Percentiles rank a stretch among this genome's conserved stretches.
Conservation (phyloP, 352 stramenopile species). For the Phytophthora lateralis region DNA sequence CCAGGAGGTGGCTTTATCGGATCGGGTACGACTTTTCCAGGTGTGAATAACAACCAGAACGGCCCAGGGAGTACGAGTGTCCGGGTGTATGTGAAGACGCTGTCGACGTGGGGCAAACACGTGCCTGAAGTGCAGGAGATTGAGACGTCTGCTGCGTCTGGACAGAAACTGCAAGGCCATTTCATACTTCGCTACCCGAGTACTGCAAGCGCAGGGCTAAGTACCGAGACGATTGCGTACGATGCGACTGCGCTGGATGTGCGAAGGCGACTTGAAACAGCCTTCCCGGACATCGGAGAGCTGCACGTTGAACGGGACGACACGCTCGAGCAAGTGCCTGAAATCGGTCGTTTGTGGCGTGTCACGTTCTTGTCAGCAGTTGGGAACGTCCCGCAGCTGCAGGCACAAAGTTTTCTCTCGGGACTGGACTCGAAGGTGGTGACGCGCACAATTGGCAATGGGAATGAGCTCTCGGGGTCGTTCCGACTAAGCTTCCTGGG, state of each 20-base stretch:
- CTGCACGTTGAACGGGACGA: constrained; percentile 64
- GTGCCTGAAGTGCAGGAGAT: constrained; percentile 93
- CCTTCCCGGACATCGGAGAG: constrained; percentile 53
- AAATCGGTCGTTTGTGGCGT: constrained; percentile 84
- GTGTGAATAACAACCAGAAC: constrained; percentile 91
- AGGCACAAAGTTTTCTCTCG: constrained; percentile 70
- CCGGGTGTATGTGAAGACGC: constrained; percentile 92
- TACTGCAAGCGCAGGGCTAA: constrained; percentile 7
- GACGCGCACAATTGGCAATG: constrained; percentile 75
- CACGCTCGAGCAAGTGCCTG: constrained; percentile 51
- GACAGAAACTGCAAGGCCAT: constrained; percentile 89
- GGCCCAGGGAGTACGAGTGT: constrained; percentile 91
- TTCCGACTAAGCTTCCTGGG: constrained; percentile 87
- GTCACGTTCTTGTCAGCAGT: constrained; percentile 91
- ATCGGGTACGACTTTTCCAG: constrained; percentile 30
- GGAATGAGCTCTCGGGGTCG: constrained; percentile 87
- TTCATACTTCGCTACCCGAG: constrained; percentile 60
- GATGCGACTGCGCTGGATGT: constrained; percentile 75
- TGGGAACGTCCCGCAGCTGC: constrained; percentile 81
- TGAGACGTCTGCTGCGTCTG: constrained; percentile 66
- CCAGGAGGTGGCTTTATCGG: constrained; percentile 89
- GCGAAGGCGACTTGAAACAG: constrained; percentile 54
- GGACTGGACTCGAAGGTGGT: constrained; percentile 73
- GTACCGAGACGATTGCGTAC: constrained; percentile 66
- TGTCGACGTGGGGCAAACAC: constrained; percentile 88